Evolutionary conservation across 139 green algal species (phyloP), one percentile per base, ranked within the genome.

Genomic region (Diplosphaera chodatii): DNA sequence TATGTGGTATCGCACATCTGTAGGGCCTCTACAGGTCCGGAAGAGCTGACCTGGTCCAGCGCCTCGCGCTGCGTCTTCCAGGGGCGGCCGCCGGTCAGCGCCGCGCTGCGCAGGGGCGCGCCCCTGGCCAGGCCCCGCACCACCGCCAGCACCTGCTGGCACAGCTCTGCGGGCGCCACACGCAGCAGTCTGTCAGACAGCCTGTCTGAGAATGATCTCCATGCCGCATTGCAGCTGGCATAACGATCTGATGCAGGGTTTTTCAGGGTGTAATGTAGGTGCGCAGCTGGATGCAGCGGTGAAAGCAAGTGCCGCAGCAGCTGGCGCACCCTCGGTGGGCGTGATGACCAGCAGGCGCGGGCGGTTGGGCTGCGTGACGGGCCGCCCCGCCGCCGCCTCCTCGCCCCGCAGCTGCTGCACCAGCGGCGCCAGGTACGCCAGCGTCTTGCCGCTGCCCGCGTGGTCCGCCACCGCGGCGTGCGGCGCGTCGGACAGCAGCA

Each of bases 391-490:
- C 8, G 32, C 28, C n/a, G 29, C 62, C 63, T 91, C 86, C 71
- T 80, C 74, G 28, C 63, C 23, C 25, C 76, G 74, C 23, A 90
- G 69, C 69, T 70, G 40, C 71, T 95, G 87, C 65, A 96, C 33
- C 59, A 95, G 62, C 2, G 91, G 91, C 67, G 93, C 66, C 28
- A 96, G 78, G 80, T 96, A 97, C 15, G 89, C 89, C 40, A 97
- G 80, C 21, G 91, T 97, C 83, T 97, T 97, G 69, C 91, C 91
- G 70, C 87, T 93, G 75, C 91, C 91, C 4, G 91, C 88, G 69
- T 94, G 90, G 77, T 96, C 91, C 3, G 89, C 88, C 48, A 93
- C 37, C 8, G 87, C 64, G 20, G 94, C 71, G 66, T 86, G 74
- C 18, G 28, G 67, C 31, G 40, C 13, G 37, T 48, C 37, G 10